phyloP scores from a whole-genome alignment of 176 grass and related monocot species.

The Melocanna baccifera region DNA sequence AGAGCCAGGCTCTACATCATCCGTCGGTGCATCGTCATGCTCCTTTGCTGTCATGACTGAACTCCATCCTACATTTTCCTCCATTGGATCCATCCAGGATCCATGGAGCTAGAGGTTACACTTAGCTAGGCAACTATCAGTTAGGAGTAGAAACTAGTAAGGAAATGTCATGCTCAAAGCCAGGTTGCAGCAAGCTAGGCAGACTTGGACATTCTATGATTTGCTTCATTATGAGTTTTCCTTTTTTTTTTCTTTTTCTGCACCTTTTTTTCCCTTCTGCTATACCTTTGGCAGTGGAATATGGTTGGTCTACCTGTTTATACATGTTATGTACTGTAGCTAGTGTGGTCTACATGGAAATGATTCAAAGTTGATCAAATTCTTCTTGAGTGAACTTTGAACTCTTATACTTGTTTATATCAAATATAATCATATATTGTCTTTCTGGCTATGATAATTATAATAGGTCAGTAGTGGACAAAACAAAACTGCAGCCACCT shows the following conservation, averaged over 20 bases:
- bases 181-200: slow-evolving; percentile 20
- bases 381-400: not conserved
- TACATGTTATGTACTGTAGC: slow-evolving; percentile 38
- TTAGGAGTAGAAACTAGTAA: slow-evolving; percentile 30
- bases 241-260: not conserved
- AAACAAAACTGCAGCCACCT: not conserved
- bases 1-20: slow-evolving; percentile 72
- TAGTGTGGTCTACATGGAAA: slow-evolving; percentile 23
- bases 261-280: slow-evolving; percentile 16
- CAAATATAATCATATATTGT: not conserved
- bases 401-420: slow-evolving; percentile 11
- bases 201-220: slow-evolving; percentile 17
- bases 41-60: slow-evolving; percentile 73
- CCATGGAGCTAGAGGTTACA: slow-evolving; percentile 25
- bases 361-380: slow-evolving; percentile 10
- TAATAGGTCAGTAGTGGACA: not conserved
- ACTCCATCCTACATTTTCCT: slow-evolving; percentile 12
- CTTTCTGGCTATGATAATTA: not conserved
- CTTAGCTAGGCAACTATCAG: slow-evolving; percentile 30
- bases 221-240: slow-evolving; percentile 12
- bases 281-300: slow-evolving; percentile 3
- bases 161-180: slow-evolving; percentile 16
- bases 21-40: slow-evolving; percentile 67
- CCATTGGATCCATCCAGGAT: slow-evolving; percentile 19
- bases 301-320: slow-evolving; percentile 18